Conservation (phyloP, 192 early-diverging fungal species). For the Coemansia sp. region DNA sequence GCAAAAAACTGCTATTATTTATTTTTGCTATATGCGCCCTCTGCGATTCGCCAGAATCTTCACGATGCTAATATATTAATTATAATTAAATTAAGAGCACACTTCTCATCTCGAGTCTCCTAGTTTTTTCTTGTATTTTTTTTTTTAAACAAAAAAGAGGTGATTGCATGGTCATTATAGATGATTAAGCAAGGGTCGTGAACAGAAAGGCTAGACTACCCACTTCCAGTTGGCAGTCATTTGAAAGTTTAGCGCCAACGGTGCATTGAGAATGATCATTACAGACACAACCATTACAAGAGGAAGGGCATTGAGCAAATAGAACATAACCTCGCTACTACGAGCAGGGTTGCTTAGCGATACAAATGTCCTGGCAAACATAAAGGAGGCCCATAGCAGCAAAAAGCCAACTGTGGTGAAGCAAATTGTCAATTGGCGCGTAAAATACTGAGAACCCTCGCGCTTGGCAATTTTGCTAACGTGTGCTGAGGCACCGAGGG, state of each 20-base stretch:
- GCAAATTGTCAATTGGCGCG: background rate
- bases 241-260: slow-evolving; percentile 36
- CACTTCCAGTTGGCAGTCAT: slow-evolving; percentile 19
- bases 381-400: slow-evolving; percentile 25
- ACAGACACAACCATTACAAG: slow-evolving; percentile 14
- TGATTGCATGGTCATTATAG: too few species aligned
- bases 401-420: slow-evolving; percentile 4
- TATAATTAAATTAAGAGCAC: too few species aligned
- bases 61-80: too few species aligned
- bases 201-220: too few species aligned
- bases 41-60: too few species aligned
- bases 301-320: slow-evolving; percentile 11
- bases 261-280: slow-evolving; percentile 9
- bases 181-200: too few species aligned
- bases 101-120: too few species aligned
- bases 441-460: background rate
- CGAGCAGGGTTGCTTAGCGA: slow-evolving; percentile 6
- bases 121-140: too few species aligned
- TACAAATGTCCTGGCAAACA: slow-evolving; percentile 26
- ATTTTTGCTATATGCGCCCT: too few species aligned
- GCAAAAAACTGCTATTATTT: too few species aligned
- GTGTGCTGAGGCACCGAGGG: background rate
- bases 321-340: slow-evolving; percentile 16
- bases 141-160: background rate
- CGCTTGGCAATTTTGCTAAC: background rate